These are phyloP conservation scores for Periconia macrospinosa DNA, from an alignment of 2,329 filamentous ascomycete species.

Conservation along the genomic window DNA sequence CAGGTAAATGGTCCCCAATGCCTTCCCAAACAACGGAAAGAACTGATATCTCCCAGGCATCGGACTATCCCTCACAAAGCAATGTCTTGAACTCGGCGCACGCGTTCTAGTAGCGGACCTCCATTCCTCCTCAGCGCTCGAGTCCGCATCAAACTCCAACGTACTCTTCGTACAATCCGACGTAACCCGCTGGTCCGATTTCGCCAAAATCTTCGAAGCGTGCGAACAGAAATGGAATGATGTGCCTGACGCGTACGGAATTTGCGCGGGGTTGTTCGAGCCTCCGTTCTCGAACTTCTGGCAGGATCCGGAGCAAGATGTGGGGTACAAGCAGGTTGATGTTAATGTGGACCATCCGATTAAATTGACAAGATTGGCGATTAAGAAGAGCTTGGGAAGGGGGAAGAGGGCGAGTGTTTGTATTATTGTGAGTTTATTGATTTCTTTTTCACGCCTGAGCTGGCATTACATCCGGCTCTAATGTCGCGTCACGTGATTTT, in stretches of 20 bases:
- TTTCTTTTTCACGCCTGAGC: not conserved
- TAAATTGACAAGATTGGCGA: constrained; percentile 33
- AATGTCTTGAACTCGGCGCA: constrained; percentile 21
- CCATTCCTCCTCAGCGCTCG: constrained; percentile 23
- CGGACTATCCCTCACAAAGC: not conserved
- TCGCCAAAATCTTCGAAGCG: constrained; percentile 23
- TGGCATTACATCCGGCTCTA: not conserved
- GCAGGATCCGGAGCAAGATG: constrained; percentile 29
- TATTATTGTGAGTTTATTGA: constrained; percentile 30
- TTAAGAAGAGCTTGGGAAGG: constrained; percentile 26
- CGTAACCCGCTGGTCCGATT: constrained; percentile 30
- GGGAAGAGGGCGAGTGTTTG: constrained; percentile 34
- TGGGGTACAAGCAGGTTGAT: constrained; percentile 30
- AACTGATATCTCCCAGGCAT: not conserved
- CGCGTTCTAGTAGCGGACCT: constrained; percentile 29
- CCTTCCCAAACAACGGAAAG: too few relatives aligned
- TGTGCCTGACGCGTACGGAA: constrained; percentile 36
- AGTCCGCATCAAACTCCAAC: constrained; percentile 20
- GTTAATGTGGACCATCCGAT: constrained; percentile 36
- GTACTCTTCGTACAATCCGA: constrained; percentile 31
- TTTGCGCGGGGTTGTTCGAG: constrained; percentile 35
- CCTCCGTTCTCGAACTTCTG: constrained; percentile 34
- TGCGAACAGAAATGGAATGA: constrained; percentile 34
- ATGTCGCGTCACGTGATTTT: not conserved
- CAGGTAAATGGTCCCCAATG: constrained; percentile 17